Conservation (phyloP, 306 rosid species). For the Cajanus cajan region DNA sequence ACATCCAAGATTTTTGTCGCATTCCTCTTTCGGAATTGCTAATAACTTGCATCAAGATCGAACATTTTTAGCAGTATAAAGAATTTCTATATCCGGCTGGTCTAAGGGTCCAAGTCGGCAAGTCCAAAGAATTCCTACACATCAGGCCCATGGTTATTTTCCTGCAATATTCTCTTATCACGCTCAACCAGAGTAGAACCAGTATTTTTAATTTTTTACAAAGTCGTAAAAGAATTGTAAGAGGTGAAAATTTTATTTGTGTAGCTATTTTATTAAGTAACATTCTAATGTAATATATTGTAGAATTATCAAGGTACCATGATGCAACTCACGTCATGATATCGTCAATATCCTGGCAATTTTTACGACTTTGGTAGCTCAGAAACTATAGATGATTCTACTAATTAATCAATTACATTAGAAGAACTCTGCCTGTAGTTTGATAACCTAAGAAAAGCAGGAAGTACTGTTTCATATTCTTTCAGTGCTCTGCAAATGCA, state of each 20-base stretch:
- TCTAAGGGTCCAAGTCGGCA: too few relatives aligned
- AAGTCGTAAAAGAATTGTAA: background rate
- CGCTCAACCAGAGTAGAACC: too few relatives aligned
- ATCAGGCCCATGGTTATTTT: background rate
- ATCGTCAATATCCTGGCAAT: background rate
- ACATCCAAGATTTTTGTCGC: too few relatives aligned
- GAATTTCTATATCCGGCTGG: too few relatives aligned
- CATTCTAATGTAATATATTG: background rate
- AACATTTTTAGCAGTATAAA: too few relatives aligned
- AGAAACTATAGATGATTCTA: background rate
- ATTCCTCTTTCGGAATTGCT: too few relatives aligned
- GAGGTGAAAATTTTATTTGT: background rate
- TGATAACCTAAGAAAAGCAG: background rate
- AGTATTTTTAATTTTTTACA: background rate
- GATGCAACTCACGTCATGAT: background rate
- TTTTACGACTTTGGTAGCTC: background rate
- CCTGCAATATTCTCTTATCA: background rate
- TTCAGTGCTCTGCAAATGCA: slow-evolving; percentile 5
- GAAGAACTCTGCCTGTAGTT: slow-evolving; percentile 20
- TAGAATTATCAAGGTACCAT: background rate
- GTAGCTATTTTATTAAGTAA: background rate
- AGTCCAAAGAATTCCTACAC: background rate
- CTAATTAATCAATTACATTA: background rate
- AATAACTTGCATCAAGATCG: too few relatives aligned
- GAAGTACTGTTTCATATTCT: background rate